Base-by-base conservation (phyloP, 345 rosid genomes). In the Eutrema japonicum region DNA sequence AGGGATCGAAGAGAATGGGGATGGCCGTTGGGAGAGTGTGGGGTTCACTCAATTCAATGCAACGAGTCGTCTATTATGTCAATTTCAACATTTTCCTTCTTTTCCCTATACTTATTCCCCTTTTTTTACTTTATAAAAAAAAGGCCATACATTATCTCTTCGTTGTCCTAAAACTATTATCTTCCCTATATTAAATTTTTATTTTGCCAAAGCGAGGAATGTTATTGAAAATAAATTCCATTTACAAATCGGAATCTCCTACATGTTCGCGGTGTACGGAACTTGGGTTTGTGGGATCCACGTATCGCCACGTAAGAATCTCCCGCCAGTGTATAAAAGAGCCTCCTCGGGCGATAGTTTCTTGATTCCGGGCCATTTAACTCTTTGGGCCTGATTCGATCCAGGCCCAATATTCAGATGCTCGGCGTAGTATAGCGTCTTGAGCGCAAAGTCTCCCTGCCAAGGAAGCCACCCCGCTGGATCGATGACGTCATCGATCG, bases 381-480 rank as follows among this genome's bases (percentile, higher is more conserved):
- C 98, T 59, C 91, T 83, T 7, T 50, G 43, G 3, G 78, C 42
- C 40, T 50, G 64, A 6, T 3, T 71, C 1, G 98, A 76, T 14
- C 98, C 96, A 16, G 85, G 79, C 29, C 97, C 98, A 48, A 68
- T 58, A 68, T 90, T 90, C 33, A 66, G 37, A 41, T 67, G 82
- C 83, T 93, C 98, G 0, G 87, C 81, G 26, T 84, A 93, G n/a
- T 11, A 83, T 38, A 81, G 61, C 29, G 98, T 90, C 59, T 88
- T 41, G 1, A 88, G 82, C 13, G 70, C 88, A 11, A 77, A 78
- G 4, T 69, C 49, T 0, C 89, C 94, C 0, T 27, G 2, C 92
- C 89, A 85, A 0, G 82, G 85, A 13, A 68, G 0, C 90, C 89
- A 93, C 0, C 98, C 97, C 3, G 86, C 77, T 0, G 93, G 92